Evolutionary conservation across 257 asterid genomes (phyloP).

Genomic region (Solanum etuberosum): DNA sequence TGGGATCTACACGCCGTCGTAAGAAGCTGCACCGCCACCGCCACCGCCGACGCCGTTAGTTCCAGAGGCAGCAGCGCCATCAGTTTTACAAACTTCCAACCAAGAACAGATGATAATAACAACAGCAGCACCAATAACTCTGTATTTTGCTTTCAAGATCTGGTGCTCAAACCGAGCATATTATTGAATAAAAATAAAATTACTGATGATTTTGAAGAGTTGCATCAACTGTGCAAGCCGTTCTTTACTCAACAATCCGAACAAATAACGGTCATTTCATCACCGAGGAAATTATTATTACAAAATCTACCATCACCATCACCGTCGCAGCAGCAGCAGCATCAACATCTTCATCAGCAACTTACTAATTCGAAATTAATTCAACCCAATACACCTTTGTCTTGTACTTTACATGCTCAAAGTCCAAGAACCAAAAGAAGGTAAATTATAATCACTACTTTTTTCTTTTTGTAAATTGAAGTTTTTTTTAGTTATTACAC

Average conservation of each 20-base stretch:
- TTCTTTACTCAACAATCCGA: constrained; percentile 22
- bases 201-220: constrained; percentile 10
- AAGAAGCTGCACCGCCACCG: constrained; percentile 62
- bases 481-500: background rate
- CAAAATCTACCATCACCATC: constrained; percentile 26
- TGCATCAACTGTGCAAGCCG: constrained; percentile 58
- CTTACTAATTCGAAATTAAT: background rate
- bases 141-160: constrained; percentile 26
- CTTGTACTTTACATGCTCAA: constrained; percentile 12
- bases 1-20: constrained; percentile 97
- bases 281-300: constrained; percentile 1
- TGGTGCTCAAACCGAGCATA: background rate
- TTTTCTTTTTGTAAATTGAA: no score
- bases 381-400: constrained; percentile 12
- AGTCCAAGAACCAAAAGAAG: constrained; percentile 64
- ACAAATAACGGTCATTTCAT: background rate
- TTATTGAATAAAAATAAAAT: background rate
- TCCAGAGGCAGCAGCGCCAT: background rate
- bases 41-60: constrained; percentile 21
- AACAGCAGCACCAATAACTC: background rate
- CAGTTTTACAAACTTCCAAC: background rate
- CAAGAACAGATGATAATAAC: background rate
- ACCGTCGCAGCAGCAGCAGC: constrained; percentile 6
- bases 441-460: constrained; percentile 11
- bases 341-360: background rate